Conservation (phyloP, 192 early-diverging fungal species). For the Coemansia sp. region DNA sequence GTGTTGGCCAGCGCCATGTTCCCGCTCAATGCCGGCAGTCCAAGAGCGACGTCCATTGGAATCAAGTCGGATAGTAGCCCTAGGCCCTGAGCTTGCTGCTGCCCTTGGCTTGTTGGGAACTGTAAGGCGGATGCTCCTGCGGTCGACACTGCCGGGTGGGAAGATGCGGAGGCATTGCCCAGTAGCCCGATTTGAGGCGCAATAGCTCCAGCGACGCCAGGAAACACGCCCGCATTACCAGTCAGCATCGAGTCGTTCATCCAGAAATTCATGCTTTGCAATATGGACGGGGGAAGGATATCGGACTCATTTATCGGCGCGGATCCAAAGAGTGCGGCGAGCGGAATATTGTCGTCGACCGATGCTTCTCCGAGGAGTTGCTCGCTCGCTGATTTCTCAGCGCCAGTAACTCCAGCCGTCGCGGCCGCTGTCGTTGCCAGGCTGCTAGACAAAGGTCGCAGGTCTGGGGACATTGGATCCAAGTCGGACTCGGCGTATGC, state of each 20-base stretch:
- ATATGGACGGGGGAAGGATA: slow-evolving; percentile 49
- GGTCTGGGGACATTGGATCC: neutral
- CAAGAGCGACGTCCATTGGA: slow-evolving; percentile 55
- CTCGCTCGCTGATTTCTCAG: neutral
- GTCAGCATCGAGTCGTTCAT: slow-evolving; percentile 56
- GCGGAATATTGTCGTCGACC: slow-evolving; percentile 40
- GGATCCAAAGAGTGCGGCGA: slow-evolving; percentile 45
- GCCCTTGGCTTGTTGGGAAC: slow-evolving; percentile 2
- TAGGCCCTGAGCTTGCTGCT: neutral
- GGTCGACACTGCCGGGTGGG: neutral
- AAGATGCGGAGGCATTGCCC: neutral
- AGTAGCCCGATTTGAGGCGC: neutral
- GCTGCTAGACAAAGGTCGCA: neutral
- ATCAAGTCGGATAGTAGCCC: slow-evolving; percentile 24
- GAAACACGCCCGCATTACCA: slow-evolving; percentile 2
- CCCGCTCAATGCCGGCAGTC: slow-evolving; percentile 24
- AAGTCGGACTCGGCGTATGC: neutral
- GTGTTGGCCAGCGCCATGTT: slow-evolving; percentile 5
- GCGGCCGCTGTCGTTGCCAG: slow-evolving; percentile 1
- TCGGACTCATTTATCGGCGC: slow-evolving; percentile 51
- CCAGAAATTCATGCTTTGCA: slow-evolving; percentile 58
- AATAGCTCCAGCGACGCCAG: neutral
- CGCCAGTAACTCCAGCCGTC: neutral
- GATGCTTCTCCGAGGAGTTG: slow-evolving; percentile 11
- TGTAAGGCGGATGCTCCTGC: neutral